Evolutionary conservation across 108 stramenopile species (phyloP), one percentile per base, ranked within the genome.

Genomic region (Cylindrotheca closterium): DNA sequence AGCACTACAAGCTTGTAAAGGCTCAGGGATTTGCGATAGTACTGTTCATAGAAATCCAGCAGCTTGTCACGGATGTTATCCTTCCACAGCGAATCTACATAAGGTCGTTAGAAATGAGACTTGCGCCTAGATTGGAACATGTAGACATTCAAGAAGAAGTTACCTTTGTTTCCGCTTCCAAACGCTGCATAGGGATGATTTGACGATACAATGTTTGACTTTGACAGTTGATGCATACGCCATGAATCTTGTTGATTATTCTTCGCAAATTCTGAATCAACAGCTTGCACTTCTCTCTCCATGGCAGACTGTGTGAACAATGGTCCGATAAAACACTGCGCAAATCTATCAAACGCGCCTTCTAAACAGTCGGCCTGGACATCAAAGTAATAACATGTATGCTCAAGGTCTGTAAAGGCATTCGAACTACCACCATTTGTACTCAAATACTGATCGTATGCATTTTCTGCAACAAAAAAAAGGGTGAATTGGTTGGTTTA

Each of bases 221-320:
- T 79, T 27, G 62, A 59, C 28, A 84, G 29, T 59, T 80, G 83
- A 68, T 74, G 60, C 47, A 58, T 21, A 19, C 91, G 64, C 92
- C 92, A 96, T 12, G 60, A 27, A 60, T 96, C 95, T 45, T 70
- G 58, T 71, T 82, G 90, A 22, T 82, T 54, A 75, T 96, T 96
- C 64, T 96, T 96, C 28, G 79, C 78, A 73, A 94, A 86, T 70
- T 96, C 96, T 53, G 65, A 71, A 60, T 96, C 93, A 26, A 96
- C 91, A 2, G 93, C 93, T 53, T 81, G 78, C 0, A 93, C 67
- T 79, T 97, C 96, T 5, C 91, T 73, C n/a, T 78, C 91, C 46
- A 87, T 62, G 56, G 84, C 76, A 24, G 47, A 47, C 55, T 80
- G 62, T 2, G 78, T 78, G 63, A 97, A 91, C 8, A 92, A 71